Evolutionary conservation across 106 monocot species (phyloP).

Genomic region (Phalaenopsis equestris): DNA sequence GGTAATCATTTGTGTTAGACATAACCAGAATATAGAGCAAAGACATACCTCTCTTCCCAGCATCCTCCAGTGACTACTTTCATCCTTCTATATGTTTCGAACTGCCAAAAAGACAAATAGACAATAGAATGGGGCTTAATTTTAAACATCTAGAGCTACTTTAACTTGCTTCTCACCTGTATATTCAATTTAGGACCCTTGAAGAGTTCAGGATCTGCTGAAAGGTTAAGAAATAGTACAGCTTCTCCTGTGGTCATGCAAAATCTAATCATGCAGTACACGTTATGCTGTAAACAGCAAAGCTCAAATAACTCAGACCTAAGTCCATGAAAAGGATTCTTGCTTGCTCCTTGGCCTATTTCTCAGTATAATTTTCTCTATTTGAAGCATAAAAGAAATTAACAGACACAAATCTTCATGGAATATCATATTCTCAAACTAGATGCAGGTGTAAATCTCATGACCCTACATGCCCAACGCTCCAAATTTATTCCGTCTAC

Average conservation of each 20-base stretch:
- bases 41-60: constrained; percentile 75
- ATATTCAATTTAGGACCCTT: constrained; percentile 80
- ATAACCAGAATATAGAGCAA: not conserved
- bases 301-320: not conserved
- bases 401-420: not conserved
- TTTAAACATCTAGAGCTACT: not conserved
- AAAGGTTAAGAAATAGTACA: constrained; percentile 81
- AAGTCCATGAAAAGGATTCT: not conserved
- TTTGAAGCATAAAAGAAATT: not conserved
- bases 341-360: not conserved
- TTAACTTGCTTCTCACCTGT: constrained; percentile 43
- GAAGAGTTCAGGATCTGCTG: constrained; percentile 75
- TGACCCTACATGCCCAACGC: not conserved
- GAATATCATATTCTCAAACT: not conserved
- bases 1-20: not conserved
- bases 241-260: constrained; percentile 57
- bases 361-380: too few species aligned
- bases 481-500: not conserved
- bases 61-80: constrained; percentile 69
- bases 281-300: not conserved
- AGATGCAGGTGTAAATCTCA: not conserved
- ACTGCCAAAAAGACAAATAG: constrained; percentile 31
- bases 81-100: constrained; percentile 91
- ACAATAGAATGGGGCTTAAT: constrained; percentile 1
- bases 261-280: not conserved